A percentile compares a stretch with the other conserved stretches of the same genome.
These are phyloP conservation scores for Aspergillus sp. DNA, from an alignment of 2,329 filamentous ascomycete species.

Conservation along the genomic window DNA sequence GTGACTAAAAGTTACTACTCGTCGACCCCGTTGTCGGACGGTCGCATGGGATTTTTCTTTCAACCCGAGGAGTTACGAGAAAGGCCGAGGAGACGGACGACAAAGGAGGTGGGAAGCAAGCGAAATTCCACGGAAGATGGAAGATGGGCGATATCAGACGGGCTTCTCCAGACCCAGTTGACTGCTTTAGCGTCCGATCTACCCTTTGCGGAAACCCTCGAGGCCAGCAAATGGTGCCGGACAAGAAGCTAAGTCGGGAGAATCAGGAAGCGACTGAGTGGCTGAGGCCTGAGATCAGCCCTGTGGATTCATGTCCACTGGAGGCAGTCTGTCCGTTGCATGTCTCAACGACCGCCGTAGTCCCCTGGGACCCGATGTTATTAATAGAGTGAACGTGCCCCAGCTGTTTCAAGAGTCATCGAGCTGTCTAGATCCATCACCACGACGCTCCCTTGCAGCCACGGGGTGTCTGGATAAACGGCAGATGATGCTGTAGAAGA, in stretches of 20 bases:
- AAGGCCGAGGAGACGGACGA: not conserved
- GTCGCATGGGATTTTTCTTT: too few relatives aligned
- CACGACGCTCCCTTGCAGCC: too few relatives aligned
- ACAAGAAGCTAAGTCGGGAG: conserved; percentile 23
- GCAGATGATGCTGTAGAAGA: too few relatives aligned
- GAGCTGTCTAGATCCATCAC: too few relatives aligned
- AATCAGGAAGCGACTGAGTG: conserved; percentile 29
- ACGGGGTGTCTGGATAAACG: too few relatives aligned
- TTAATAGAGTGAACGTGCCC: not conserved
- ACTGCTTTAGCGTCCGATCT: conserved; percentile 1
- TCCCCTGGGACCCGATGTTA: not conserved
- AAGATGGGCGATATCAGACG: not conserved
- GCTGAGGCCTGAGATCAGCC: conserved; percentile 14
- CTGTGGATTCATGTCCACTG: conserved; percentile 2
- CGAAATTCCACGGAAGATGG: not conserved
- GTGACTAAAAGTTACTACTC: conserved; percentile 11
- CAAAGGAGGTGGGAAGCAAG: not conserved
- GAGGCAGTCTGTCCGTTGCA: not conserved
- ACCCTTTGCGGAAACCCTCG: not conserved
- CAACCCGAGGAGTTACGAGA: not conserved
- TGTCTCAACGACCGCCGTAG: not conserved
- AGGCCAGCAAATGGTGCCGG: conserved; percentile 19
- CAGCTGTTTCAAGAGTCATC: too few relatives aligned
- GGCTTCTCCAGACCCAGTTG: conserved; percentile 1
- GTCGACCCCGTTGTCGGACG: too few relatives aligned